These are phyloP conservation scores for Geranomyces michiganensis DNA, from an alignment of 192 early-diverging fungal species.

Conservation along the genomic window DNA sequence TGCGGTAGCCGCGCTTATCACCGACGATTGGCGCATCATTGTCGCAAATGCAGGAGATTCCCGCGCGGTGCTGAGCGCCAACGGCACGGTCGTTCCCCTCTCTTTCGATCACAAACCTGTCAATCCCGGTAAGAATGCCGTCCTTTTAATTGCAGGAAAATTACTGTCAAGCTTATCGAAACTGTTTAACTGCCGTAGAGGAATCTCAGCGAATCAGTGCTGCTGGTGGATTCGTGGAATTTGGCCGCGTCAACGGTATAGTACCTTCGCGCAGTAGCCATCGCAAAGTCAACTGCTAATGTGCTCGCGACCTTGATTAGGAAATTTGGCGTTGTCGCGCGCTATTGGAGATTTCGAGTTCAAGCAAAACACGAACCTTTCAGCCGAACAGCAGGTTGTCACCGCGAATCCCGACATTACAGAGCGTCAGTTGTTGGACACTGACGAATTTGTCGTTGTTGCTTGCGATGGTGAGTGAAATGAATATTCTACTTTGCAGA, in stretches of 20 bases:
- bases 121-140: constrained; percentile 58
- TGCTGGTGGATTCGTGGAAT: constrained; percentile 98
- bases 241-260: constrained; percentile 94
- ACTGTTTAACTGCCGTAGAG: constrained; percentile 33
- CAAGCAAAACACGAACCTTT: constrained; percentile 80
- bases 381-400: constrained; percentile 89
- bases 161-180: not conserved
- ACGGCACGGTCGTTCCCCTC: constrained; percentile 77
- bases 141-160: too few relatives aligned
- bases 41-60: constrained; percentile 97
- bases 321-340: constrained; percentile 93
- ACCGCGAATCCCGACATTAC: constrained; percentile 89
- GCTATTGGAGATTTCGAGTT: constrained; percentile 99
- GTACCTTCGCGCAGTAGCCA: not conserved
- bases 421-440: constrained; percentile 57
- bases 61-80: constrained; percentile 79
- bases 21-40: constrained; percentile 77
- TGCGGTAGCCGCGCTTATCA: constrained; percentile 84
- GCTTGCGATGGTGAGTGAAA: constrained; percentile 86
- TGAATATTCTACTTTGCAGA: too few relatives aligned
- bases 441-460: constrained; percentile 91
- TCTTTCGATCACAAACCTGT: constrained; percentile 96
- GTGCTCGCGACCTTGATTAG: constrained; percentile 34
- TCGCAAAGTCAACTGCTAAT: not conserved
- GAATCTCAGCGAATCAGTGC: constrained; percentile 84